Evolutionary conservation across 2,329 filamentous ascomycete genomes (phyloP).

Genomic region (Alternaria burnsii): DNA sequence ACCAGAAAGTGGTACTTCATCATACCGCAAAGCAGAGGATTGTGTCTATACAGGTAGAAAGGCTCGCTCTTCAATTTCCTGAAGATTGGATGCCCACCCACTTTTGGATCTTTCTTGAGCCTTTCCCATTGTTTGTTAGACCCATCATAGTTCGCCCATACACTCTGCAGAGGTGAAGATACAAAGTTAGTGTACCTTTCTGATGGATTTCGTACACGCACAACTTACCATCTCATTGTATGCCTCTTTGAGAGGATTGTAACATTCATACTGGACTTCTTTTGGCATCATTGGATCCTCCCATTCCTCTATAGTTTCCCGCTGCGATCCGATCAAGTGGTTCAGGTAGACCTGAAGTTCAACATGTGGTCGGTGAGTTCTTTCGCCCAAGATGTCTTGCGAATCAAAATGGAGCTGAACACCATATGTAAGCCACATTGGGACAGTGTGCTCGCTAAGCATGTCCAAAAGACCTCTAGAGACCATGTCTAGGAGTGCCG

Average conservation of each 20-base stretch:
- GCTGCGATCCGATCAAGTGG: not conserved
- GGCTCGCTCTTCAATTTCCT: not conserved
- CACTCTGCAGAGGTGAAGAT: not conserved
- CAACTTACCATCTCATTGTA: not conserved
- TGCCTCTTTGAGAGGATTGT: not conserved
- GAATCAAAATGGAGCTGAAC: conserved; percentile 6
- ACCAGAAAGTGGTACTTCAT: not conserved
- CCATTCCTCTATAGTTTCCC: not conserved
- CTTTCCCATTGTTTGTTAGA: not conserved
- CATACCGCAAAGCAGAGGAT: conserved; percentile 6
- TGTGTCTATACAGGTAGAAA: not conserved
- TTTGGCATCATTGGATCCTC: not conserved
- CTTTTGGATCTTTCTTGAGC: not conserved
- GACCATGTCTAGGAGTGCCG: not conserved
- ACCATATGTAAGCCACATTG: conserved; percentile 6
- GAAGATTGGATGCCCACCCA: not conserved
- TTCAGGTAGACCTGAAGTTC: not conserved
- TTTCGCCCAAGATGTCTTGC: conserved; percentile 9
- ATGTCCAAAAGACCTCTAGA: conserved; percentile 2
- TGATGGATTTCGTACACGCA: no score
- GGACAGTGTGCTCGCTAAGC: not conserved
- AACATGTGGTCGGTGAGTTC: no score
- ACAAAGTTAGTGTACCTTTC: no score
- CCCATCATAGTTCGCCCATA: not conserved
- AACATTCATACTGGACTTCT: not conserved